Evolutionary conservation across 805 yeast species (phyloP), one percentile per base, ranked within the genome.

Genomic region (Brettanomyces anomalus): DNA sequence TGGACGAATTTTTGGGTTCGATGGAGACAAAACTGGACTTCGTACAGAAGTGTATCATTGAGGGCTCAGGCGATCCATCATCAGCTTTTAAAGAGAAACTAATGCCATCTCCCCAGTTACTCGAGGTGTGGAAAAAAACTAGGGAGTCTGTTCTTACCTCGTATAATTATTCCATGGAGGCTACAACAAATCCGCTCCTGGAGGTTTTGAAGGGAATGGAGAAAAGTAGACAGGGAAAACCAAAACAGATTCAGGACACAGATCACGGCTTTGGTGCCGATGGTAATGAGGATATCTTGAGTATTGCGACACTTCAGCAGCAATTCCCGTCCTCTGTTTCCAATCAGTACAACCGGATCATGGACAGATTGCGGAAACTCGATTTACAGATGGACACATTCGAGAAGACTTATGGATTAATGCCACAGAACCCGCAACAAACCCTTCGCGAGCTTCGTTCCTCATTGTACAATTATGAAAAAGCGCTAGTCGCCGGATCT

Each of bases 401-500:
- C 48, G 69, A 68, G 43, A 51, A 54, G 4, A 47, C 61, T 13
- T 52, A 66, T 20, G 60, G 57, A 47, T 51, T 60, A n/a, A 56
- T 54, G 15, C 36, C 50, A 7, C 53, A 49, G 30, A 49, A 50
- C 33, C 61, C 60, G 14, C 51, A 51, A 28, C 60, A 55, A 36
- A 50, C 58, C 28, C 46, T 61, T 33, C 47, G 54, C 33, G 50
- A 51, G 19, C 44, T 63, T 16, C 55, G 60, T 26, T 60, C 67
- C 17, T 65, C 68, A 24, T 60, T 68, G 35, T 70, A 68, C 52
- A 71, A 74, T 52, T 73, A 71, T 48, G 72, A 71, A 21, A 56
- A 55, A 19, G 81, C 81, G 1, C 50, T 64, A 5, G 52, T 56
- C 5, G 56, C 65, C 10, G 79, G 81, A 3, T 39, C 55, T 10